Conservation (phyloP, 1,139 yeast species). For the Taphrina populina region DNA sequence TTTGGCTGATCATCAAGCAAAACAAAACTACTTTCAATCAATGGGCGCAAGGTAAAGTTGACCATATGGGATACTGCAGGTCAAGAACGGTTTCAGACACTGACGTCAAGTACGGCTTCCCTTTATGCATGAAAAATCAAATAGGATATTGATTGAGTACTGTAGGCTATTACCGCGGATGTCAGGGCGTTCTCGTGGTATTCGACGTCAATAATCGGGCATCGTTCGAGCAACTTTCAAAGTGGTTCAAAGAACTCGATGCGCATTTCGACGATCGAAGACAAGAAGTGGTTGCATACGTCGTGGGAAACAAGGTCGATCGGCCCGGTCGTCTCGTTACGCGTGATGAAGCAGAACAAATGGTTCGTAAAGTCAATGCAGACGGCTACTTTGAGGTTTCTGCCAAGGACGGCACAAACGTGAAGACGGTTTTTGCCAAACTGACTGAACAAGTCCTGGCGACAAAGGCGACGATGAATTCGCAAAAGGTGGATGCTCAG, state of each 20-base stretch:
- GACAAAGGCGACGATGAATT: background rate
- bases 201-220: slow-evolving; percentile 27
- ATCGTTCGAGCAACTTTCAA: slow-evolving; percentile 28
- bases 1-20: slow-evolving; percentile 5
- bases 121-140: background rate
- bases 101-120: slow-evolving; percentile 13
- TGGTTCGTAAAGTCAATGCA: slow-evolving; percentile 9
- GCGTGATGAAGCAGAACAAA: slow-evolving; percentile 19
- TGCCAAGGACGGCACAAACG: slow-evolving; percentile 20
- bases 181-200: slow-evolving; percentile 27
- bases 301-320: slow-evolving; percentile 31
- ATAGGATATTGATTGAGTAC: background rate
- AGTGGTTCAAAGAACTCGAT: slow-evolving; percentile 27
- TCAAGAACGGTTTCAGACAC: slow-evolving; percentile 29
- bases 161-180: slow-evolving; percentile 29
- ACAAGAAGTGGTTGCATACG: slow-evolving; percentile 17
- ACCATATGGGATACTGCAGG: slow-evolving; percentile 32
- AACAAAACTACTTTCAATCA: slow-evolving; percentile 19
- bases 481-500: background rate
- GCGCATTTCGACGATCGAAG: slow-evolving; percentile 5
- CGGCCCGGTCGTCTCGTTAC: slow-evolving; percentile 26
- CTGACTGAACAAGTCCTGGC: slow-evolving; percentile 25
- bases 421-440: slow-evolving; percentile 5
- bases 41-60: slow-evolving; percentile 19
- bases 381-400: slow-evolving; percentile 21